Base-by-base conservation (phyloP, 371 early-diverging fungal species). In the Mortierella sp. region DNA sequence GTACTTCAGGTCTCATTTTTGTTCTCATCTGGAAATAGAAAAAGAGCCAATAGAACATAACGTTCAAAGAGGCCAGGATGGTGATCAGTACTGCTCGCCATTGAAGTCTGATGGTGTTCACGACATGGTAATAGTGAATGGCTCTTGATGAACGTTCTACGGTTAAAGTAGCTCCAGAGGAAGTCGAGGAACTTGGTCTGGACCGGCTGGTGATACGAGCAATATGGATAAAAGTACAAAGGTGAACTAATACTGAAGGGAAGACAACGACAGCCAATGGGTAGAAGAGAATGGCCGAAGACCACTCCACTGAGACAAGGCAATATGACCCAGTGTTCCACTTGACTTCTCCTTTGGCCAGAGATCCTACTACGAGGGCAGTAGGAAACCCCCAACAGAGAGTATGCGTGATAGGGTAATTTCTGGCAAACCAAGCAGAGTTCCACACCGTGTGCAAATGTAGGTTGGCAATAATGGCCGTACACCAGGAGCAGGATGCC, bases 391-490 rank as follows among this genome's bases (percentile, higher is more conserved):
- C 89, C 91, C 91, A 92, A 72, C 92, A 90, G 35, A 91, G 51
- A 19, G 87, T 49, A 60, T 89, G 78, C 12, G 89, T 75, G 28
- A 85, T 37, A 32, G 76, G 70, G 64, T 89, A 89, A 63, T 86
- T 85, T 28, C 85, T 73, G 32, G 86, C 84, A 23, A 92, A 85
- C 76, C 88, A 85, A 61, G 85, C 85, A 13, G 88, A 87, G 66
- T 88, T 84, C 90, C 90, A 90, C 28, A 92, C 92, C 5, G 90
- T 90, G 66, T 89, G 89, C 23, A 89, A 42, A 68, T 92, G 92
- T 31, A 92, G 72, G 64, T 90, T 90, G 37, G 87, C 22, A 68
- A 90, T 90, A 69, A 92, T 72, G 40, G 88, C 89, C n/a, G 87
- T 80, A 40, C 85, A 85, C 92, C 92, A 92, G 8, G 88, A 74